Conservation (phyloP, 495 filamentous ascomycete genomes). For the Podospora pseudopauciseta region DNA sequence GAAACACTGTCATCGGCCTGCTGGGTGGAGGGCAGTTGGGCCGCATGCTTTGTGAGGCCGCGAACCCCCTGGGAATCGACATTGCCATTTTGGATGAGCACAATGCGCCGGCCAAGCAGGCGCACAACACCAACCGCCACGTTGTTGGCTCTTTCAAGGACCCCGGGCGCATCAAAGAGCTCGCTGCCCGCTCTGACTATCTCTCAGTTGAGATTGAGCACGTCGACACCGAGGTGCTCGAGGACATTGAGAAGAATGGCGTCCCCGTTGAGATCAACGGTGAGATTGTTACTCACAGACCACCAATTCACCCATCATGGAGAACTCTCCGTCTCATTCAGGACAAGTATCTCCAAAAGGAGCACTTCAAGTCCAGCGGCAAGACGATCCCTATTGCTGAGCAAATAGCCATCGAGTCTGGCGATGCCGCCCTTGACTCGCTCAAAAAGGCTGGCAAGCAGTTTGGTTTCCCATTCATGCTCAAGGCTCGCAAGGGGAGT, state of each 20-base stretch:
- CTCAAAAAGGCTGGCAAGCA: constrained; percentile 59
- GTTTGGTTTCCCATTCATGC: constrained; percentile 86
- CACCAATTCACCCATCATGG: constrained; percentile 81
- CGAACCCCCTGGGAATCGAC: constrained; percentile 79
- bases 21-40: constrained; percentile 72
- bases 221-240: constrained; percentile 87
- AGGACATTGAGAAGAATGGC: constrained; percentile 65
- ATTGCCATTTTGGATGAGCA: constrained; percentile 76
- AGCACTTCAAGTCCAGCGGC: constrained; percentile 57
- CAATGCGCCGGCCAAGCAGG: constrained; percentile 84
- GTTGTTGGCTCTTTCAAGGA: constrained; percentile 85
- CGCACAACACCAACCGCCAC: constrained; percentile 69
- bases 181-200: constrained; percentile 75
- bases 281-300: constrained; percentile 37
- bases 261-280: constrained; percentile 49
- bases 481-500: constrained; percentile 88
- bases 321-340: constrained; percentile 87
- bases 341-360: constrained; percentile 93
- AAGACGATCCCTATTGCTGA: constrained; percentile 68
- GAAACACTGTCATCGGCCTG: constrained; percentile 40
- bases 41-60: constrained; percentile 91
- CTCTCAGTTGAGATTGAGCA: constrained; percentile 98
- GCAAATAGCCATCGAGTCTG: constrained; percentile 56
- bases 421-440: constrained; percentile 50
- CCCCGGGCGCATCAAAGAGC: constrained; percentile 64